A percentile compares a stretch with the other conserved stretches of the same genome.
These are phyloP conservation scores for Gaillardinia entomophila DNA, from an alignment of 805 yeast genomes.

Conservation along the genomic window DNA sequence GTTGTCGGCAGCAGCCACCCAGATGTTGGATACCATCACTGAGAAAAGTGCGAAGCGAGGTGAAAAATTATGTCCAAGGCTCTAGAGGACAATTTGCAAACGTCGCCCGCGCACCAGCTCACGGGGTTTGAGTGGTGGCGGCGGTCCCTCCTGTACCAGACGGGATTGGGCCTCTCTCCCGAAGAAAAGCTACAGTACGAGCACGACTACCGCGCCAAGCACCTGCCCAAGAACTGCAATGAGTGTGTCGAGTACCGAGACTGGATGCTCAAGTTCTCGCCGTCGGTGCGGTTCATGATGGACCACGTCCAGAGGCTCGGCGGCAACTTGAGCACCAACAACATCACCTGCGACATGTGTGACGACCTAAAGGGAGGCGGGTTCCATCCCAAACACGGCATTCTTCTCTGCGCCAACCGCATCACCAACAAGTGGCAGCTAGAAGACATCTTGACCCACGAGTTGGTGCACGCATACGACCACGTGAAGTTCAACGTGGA, in stretches of 20 bases:
- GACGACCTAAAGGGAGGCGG: constrained; percentile 85
- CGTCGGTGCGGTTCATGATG: constrained; percentile 80
- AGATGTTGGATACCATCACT: constrained; percentile 57
- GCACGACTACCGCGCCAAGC: constrained; percentile 43
- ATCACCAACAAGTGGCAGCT: constrained; percentile 68
- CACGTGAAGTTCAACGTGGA: constrained; percentile 82
- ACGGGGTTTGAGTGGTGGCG: constrained; percentile 79
- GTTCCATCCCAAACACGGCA: constrained; percentile 84
- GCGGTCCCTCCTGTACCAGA: constrained; percentile 60
- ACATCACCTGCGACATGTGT: constrained; percentile 77
- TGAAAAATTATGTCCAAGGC: neutral
- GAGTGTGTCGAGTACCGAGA: constrained; percentile 70
- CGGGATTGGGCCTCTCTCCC: constrained; percentile 59
- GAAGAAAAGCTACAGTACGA: constrained; percentile 54
- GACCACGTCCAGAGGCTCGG: constrained; percentile 70
- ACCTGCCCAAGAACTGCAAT: constrained; percentile 49
- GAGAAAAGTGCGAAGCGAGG: neutral
- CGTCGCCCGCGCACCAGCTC: constrained; percentile 25
- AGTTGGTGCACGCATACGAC: constrained; percentile 90
- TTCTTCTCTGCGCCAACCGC: constrained; percentile 81
- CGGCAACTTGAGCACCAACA: constrained; percentile 40
- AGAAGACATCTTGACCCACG: constrained; percentile 91
- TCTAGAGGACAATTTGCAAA: constrained; percentile 1
- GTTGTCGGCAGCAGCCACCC: constrained; percentile 95
- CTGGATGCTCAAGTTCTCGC: constrained; percentile 77